Percentiles rank a stretch among this genome's conserved stretches.
Conservation (phyloP, 352 stramenopile species). For the Saprolegnia diclina region DNA sequence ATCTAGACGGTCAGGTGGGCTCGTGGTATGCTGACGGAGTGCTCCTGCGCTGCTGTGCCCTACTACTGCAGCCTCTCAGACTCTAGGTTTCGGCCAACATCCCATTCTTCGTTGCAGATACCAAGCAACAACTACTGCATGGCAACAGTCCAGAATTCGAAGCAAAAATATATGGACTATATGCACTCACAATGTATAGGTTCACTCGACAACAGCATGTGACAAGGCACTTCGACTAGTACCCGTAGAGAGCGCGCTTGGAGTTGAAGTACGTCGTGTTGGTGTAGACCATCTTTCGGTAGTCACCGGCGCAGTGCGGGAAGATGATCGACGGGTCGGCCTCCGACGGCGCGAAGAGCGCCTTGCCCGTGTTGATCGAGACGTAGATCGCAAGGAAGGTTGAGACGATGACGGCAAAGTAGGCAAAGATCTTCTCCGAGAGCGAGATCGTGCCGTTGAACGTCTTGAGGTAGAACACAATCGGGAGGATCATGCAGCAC, state of each 20-base stretch:
- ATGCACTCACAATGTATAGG: too few species aligned
- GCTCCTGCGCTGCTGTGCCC: too few species aligned
- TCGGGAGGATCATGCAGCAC: slow-evolving; percentile 32
- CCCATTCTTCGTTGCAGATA: too few species aligned
- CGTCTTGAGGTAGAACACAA: slow-evolving; percentile 34
- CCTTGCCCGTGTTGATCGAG: slow-evolving; percentile 17
- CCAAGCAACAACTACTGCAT: too few species aligned
- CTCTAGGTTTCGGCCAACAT: too few species aligned
- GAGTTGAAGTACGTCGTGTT: slow-evolving; percentile 20
- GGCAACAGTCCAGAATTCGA: too few species aligned
- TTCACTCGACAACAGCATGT: too few species aligned
- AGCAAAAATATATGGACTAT: too few species aligned
- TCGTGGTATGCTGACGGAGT: too few species aligned
- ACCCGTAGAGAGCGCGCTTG: slow-evolving; percentile 3
- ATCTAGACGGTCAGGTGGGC: too few species aligned
- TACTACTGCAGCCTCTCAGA: too few species aligned
- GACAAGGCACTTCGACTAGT: not conserved
- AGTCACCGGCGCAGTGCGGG: not conserved
- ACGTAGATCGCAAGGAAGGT: slow-evolving; percentile 28
- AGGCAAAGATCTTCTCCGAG: slow-evolving; percentile 27
- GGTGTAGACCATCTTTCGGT: slow-evolving; percentile 19
- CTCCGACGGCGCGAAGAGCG: slow-evolving; percentile 18
- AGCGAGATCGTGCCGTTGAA: slow-evolving; percentile 28
- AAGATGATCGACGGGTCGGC: slow-evolving; percentile 9
- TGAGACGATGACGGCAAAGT: slow-evolving; percentile 23